These are phyloP conservation scores for Trypanosoma avium DNA, from an alignment of 208 protist genomes.

Conservation along the genomic window DNA sequence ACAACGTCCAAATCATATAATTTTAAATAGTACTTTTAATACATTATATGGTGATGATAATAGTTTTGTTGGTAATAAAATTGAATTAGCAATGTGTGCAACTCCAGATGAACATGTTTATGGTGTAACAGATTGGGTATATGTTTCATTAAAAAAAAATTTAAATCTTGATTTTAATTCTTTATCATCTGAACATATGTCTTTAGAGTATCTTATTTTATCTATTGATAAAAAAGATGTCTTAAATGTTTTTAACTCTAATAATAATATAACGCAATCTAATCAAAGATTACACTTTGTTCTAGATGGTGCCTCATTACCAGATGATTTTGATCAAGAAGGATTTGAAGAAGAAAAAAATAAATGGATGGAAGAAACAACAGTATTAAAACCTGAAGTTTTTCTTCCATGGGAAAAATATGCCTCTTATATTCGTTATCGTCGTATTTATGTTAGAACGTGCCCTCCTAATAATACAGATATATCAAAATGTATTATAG, in stretches of 20 bases:
- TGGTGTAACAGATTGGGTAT: conserved; percentile 82
- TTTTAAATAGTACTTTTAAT: conserved; percentile 11
- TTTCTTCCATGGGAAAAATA: conserved; percentile 66
- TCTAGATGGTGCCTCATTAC: conserved; percentile 58
- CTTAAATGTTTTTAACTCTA: conserved; percentile 19
- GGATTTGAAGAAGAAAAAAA: conserved; percentile 32
- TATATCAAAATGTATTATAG: conserved; percentile 20
- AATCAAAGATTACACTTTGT: conserved; percentile 34
- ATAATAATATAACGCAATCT: conserved; percentile 28
- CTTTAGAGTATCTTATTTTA: conserved; percentile 77
- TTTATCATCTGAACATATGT: conserved; percentile 32
- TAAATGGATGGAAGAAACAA: conserved; percentile 45
- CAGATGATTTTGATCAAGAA: conserved; percentile 3
- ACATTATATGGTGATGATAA: background rate
- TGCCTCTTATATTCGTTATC: conserved; percentile 76
- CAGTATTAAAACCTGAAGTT: background rate
- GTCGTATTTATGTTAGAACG: conserved; percentile 35
- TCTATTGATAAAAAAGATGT: conserved; percentile 46
- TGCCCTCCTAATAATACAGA: background rate
- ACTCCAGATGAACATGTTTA: conserved; percentile 54
- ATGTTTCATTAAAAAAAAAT: conserved; percentile 55
- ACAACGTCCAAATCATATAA: conserved; percentile 21
- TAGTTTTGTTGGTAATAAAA: background rate
- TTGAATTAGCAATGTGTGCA: conserved; percentile 52
- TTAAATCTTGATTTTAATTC: conserved; percentile 1